phyloP scores from a whole-genome alignment of 306 rosid genomes.

The Coriaria nepalensis region DNA sequence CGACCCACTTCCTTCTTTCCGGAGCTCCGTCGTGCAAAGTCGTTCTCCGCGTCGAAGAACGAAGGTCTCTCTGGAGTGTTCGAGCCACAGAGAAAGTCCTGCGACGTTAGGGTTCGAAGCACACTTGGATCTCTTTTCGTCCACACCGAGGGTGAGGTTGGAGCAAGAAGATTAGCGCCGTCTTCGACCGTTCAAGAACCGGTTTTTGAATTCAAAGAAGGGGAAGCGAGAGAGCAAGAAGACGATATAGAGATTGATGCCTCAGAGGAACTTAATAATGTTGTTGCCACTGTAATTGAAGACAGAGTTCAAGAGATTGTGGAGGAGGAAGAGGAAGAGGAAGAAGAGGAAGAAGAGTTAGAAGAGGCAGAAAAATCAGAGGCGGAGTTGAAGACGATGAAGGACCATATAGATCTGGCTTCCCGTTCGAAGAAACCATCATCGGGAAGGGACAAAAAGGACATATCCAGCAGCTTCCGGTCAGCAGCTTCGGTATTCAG shows the following conservation, averaged over 20 bases:
- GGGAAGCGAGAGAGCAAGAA: neutral
- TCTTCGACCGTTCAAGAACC: constrained; percentile 37
- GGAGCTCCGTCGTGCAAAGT: constrained; percentile 89
- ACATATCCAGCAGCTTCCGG: constrained; percentile 88
- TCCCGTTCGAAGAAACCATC: constrained; percentile 51
- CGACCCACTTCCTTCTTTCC: constrained; percentile 52
- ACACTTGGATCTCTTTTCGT: constrained; percentile 53
- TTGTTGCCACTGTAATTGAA: constrained; percentile 25
- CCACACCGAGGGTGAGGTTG: constrained; percentile 26
- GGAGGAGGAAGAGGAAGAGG: constrained; percentile 26
- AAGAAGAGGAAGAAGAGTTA: constrained; percentile 1
- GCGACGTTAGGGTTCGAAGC: constrained; percentile 83
- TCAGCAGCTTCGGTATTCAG: constrained; percentile 97
- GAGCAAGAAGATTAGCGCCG: constrained; percentile 25
- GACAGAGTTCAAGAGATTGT: constrained; percentile 52
- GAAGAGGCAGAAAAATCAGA: constrained; percentile 8
- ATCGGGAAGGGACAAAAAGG: constrained; percentile 46
- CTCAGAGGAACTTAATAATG: constrained; percentile 20
- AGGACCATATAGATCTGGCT: constrained; percentile 92
- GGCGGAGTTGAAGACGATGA: constrained; percentile 64
- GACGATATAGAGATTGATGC: constrained; percentile 24
- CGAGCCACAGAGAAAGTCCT: constrained; percentile 86
- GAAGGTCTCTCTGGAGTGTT: constrained; percentile 56
- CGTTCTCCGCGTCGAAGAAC: constrained; percentile 91
- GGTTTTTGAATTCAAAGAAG: constrained; percentile 34